Evolutionary conservation across 176 grass and related monocot species (phyloP), one percentile per base, ranked within the genome.

Genomic region (Ensete glaucum): DNA sequence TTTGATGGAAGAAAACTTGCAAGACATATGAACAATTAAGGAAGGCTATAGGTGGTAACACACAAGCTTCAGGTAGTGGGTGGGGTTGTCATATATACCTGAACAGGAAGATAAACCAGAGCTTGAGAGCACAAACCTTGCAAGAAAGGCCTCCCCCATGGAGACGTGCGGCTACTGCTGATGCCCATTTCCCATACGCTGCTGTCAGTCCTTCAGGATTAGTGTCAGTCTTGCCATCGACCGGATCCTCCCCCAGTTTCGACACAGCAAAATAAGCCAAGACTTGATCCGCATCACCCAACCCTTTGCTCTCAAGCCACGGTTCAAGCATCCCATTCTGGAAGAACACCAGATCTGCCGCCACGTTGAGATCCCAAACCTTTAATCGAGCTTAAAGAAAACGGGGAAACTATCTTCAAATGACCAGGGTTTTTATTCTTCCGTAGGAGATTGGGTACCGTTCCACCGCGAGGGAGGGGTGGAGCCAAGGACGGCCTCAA

Each of bases 321-420:
- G 94, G 94, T 14, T 98, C 94, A 67, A 98, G 74, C 94, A 98
- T 98, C 12, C 94, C 94, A 71, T 98, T 98, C 94, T 98, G 94
- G 84, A 98, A 93, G 79, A 98, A 98, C 62, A 98, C 90, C 75
- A 98, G 89, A 86, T 98, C 94, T 85, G 89, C 83, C 90, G 62
- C 72, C 86, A 79, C 85, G 66, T 88, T 78, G 86, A 77, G 55
- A 55, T 54, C 65, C 48, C 77, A 54, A 77, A 81, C 20, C 21
- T 14, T 24, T 16, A 54, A 10, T 9, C n/a, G 0, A 15, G 1
- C 17, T 70, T 50, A 50, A 43, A n/a, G 8, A 15, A 17, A 72
- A 13, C 34, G 34, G 19, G 7, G 8, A 53, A 73, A 25, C 20
- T 50, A 52, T 25, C 1, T 25, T 25, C 1, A 27, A 53, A 53